These are phyloP conservation scores for Solanum ahanhuiri DNA, from an alignment of 257 asterid genomes.

Conservation along the genomic window DNA sequence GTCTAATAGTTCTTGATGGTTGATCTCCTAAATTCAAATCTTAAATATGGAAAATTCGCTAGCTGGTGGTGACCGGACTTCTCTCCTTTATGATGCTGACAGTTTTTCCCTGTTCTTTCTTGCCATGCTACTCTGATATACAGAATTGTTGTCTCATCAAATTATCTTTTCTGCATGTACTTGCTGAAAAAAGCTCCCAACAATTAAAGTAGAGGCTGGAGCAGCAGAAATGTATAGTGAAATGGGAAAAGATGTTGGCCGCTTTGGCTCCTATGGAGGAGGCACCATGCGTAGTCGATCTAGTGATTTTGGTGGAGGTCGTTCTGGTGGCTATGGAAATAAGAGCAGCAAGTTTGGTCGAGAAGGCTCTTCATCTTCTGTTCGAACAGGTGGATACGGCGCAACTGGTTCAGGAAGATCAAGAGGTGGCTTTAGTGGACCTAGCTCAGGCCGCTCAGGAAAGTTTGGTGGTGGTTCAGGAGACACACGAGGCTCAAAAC, in stretches of 20 bases:
- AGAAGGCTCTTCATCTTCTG: conserved; percentile 14
- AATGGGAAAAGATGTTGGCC: conserved; percentile 29
- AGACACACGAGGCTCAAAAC: conserved; percentile 11
- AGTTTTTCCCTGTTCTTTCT: neutral
- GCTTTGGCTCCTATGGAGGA: conserved; percentile 26
- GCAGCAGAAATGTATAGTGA: conserved; percentile 38
- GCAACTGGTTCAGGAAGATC: conserved; percentile 28
- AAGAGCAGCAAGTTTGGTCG: conserved; percentile 29
- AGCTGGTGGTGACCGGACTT: neutral
- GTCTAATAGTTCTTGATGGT: neutral
- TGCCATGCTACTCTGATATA: neutral
- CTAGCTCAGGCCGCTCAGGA: conserved; percentile 32
- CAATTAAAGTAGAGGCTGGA: conserved; percentile 51
- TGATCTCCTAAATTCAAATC: neutral
- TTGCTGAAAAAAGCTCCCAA: conserved; percentile 25
- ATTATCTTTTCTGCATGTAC: neutral
- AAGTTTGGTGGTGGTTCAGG: conserved; percentile 20
- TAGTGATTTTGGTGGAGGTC: conserved; percentile 28
- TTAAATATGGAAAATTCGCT: neutral
- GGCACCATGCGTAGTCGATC: conserved; percentile 36
- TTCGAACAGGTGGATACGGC: conserved; percentile 30
- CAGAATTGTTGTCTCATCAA: neutral
- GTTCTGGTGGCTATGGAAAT: conserved; percentile 25
- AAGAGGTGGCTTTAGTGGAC: conserved; percentile 43
- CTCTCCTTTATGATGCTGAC: neutral